Base-by-base conservation (phyloP, 2,329 filamentous ascomycete genomes). In the Ophiosphaerella korrae region DNA sequence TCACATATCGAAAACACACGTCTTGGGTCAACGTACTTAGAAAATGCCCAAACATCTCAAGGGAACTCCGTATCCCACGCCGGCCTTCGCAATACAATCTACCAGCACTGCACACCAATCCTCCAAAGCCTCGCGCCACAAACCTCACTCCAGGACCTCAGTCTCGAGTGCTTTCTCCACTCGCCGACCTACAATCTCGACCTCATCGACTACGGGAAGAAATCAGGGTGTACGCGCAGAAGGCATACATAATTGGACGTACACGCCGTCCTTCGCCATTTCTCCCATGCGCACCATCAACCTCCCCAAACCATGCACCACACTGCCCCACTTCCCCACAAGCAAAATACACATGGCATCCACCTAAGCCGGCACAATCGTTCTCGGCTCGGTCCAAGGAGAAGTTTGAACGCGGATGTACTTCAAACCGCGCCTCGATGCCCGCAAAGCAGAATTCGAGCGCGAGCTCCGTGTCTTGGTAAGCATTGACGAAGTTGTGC, bases 371-470 rank as follows among this genome's bases (percentile, higher is more conserved):
- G 18, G 18, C 18, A 21, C 18, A 21, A 21, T 21, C 18, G 18
- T 4, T 21, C 18, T 21, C 18, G 18, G 18, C 18, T 4, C 3
- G 18, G 18, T 4, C 18, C 18, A 21, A 21, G 18, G 2, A 21
- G 18, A 21, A 21, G 18, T 21, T 21, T 3, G 18, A 21, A 21
- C 18, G 18, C 18, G 18, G 18, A 21, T 50, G 21, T 53, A 45
- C 23, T 50, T 56, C 43, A 53, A 56, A 39, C 53, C 36, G 16
- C 47, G 50, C 4, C 8, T 51, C 16, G 33, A 48, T 5, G 11
- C 21, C 9, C 41, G 41, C n/a, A 43, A 54, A 38, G n/a, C 33
- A 32, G 50, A 51, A 31, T 51, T 48, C 35, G 29, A 40, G 41
- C 52, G 48, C 34, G 52, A 51, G 48, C 32, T 48, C 14, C 13